Base-by-base conservation (phyloP, 805 yeast species). In the Cyberlindnera petersonii region DNA sequence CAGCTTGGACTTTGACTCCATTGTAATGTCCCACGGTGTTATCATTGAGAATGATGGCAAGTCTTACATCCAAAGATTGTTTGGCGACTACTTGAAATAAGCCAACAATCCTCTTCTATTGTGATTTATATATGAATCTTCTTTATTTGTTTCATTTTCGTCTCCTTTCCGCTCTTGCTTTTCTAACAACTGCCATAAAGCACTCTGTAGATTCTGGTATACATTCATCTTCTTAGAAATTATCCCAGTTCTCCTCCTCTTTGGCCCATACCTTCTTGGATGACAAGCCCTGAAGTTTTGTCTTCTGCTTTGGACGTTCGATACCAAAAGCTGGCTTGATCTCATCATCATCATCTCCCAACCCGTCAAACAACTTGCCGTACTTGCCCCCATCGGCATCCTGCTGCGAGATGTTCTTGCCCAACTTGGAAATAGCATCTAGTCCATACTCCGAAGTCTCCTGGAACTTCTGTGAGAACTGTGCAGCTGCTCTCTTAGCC, bases 391-490 rank as follows among this genome's bases (percentile, higher is more conserved):
- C 61, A 18, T 53, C 49, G 26, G 55, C 56, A n/a, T 15, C 18
- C 56, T 69, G 64, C 14, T 54, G 56, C 35, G 61, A 61, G 19
- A 61, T 46, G 49, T 62, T 59, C 49, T 58, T 71, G 26, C 30
- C 40, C 27, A 53, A 77, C 14, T 68, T 66, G 45, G 69, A 72
- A 53, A 76, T 72, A 66, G 59, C 79, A 47, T 80, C 82, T 38
- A 77, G 79, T 20, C 95, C 86, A 49, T 77, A 78, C 44, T 69
- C 74, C 24, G 94, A 84, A 1, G 96, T 86, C 48, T 88, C 94
- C 59, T 85, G 95, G 66, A 91, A 84, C 56, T 80, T 87, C 58
- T 86, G 95, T 33, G 97, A 96, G 66, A 91, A 93, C 68, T 93
- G 97, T 43, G 86, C 82, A 75, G 95, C 86, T n/a, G 98, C 98